These are phyloP conservation scores for Trichoderma koningiopsis DNA, from an alignment of 2,329 filamentous ascomycete genomes.

Conservation along the genomic window DNA sequence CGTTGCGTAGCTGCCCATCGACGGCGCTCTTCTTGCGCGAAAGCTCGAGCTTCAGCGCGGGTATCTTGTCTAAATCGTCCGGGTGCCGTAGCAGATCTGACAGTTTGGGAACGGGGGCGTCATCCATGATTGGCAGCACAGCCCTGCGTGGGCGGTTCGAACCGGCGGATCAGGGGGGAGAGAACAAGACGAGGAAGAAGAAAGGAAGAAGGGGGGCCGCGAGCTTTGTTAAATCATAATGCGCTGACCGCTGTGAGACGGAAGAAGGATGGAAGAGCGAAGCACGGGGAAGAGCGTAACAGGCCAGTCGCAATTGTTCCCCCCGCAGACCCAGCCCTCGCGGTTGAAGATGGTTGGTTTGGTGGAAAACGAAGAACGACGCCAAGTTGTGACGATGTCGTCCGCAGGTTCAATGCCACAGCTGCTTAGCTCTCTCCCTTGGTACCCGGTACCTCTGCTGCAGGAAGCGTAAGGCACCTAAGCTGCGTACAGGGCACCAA, in stretches of 20 bases:
- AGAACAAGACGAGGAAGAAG: background rate
- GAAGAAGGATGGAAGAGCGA: background rate
- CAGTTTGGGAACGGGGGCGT: conserved; percentile 74
- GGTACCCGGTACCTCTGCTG: conserved; percentile 9
- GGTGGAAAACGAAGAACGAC: background rate
- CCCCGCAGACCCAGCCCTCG: conserved; percentile 19
- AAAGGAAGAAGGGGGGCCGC: background rate
- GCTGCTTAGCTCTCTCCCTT: background rate
- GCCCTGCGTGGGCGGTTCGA: background rate
- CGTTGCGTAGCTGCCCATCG: conserved; percentile 85
- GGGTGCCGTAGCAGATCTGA: conserved; percentile 91
- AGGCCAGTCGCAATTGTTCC: conserved; percentile 8
- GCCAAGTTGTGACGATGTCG: conserved; percentile 21
- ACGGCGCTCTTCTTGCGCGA: conserved; percentile 89
- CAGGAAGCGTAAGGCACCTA: background rate
- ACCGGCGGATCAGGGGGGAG: background rate
- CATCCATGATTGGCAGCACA: conserved; percentile 43
- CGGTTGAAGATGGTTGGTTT: conserved; percentile 2
- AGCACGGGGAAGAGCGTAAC: conserved; percentile 6
- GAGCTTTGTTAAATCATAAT: conserved; percentile 23
- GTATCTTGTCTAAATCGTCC: conserved; percentile 96
- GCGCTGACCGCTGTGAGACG: conserved; percentile 5
- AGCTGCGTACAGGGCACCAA: conserved; percentile 6
- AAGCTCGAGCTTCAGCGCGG: conserved; percentile 87
- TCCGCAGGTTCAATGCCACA: background rate